Conservation (phyloP, 352 stramenopile species). For the Chrysophaeum taylorii region DNA sequence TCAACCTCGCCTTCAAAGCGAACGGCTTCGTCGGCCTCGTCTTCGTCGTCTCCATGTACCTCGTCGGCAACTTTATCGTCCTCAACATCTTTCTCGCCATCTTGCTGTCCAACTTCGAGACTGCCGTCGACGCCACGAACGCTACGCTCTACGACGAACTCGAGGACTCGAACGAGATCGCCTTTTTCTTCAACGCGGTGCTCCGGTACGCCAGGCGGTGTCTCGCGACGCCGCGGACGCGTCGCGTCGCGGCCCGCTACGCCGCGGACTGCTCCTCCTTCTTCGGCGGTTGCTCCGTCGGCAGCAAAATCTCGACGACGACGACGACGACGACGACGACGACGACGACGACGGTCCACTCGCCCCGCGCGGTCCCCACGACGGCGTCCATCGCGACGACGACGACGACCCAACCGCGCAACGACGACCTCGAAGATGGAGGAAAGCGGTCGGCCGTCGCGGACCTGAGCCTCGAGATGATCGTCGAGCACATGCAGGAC, state of each 20-base stretch:
- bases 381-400: no score
- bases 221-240: background rate
- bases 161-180: constrained; percentile 18
- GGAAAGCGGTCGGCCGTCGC: no score
- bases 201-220: background rate
- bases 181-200: background rate
- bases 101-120: constrained; percentile 73
- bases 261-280: background rate
- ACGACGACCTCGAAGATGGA: no score
- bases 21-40: constrained; percentile 52
- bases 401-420: no score
- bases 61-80: constrained; percentile 76
- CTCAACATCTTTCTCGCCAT: constrained; percentile 87
- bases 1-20: constrained; percentile 65
- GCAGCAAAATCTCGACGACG: background rate
- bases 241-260: background rate
- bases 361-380: no score
- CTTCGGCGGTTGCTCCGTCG: background rate
- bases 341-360: background rate
- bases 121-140: constrained; percentile 14
- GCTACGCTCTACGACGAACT: constrained; percentile 17
- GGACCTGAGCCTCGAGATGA: background rate
- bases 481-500: background rate
- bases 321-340: background rate
- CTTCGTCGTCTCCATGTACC: constrained; percentile 61